Conservation (phyloP, 2,329 filamentous ascomycete species). For the Fonsecaea pugnacius region DNA sequence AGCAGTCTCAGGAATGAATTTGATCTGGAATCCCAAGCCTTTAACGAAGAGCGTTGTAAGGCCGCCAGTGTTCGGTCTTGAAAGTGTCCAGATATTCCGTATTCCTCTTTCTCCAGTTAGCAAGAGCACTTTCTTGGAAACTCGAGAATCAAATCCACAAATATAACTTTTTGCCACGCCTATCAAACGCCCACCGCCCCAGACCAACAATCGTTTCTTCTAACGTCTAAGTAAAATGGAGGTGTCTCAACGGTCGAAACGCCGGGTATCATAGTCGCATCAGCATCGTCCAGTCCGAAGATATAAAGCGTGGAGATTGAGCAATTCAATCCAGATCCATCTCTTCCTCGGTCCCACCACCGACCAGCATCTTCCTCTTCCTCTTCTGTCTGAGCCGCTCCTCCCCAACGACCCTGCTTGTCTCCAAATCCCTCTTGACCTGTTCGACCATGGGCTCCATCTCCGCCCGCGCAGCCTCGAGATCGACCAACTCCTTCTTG, state of each 20-base stretch:
- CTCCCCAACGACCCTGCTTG: constrained; percentile 47
- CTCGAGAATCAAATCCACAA: not conserved
- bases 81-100: not conserved
- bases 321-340: constrained; percentile 52
- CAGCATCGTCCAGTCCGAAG: constrained; percentile 1
- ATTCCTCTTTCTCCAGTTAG: not conserved
- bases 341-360: constrained; percentile 51
- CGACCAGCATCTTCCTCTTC: constrained; percentile 51
- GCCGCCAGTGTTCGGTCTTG: not conserved
- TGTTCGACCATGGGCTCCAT: constrained; percentile 39
- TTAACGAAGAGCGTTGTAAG: not conserved
- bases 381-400: constrained; percentile 50
- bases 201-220: not conserved
- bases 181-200: not conserved
- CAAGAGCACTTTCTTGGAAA: not conserved
- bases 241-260: constrained; percentile 1
- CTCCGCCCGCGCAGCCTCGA: constrained; percentile 56
- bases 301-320: not conserved
- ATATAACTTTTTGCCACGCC: not conserved
- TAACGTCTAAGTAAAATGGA: not conserved
- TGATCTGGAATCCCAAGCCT: not conserved
- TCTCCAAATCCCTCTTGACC: constrained; percentile 40
- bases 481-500: constrained; percentile 67
- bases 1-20: not conserved
- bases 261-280: constrained; percentile 22